Evolutionary conservation across 2,329 filamentous ascomycete species (phyloP).

Genomic region (Cladosporium oxysporum): DNA sequence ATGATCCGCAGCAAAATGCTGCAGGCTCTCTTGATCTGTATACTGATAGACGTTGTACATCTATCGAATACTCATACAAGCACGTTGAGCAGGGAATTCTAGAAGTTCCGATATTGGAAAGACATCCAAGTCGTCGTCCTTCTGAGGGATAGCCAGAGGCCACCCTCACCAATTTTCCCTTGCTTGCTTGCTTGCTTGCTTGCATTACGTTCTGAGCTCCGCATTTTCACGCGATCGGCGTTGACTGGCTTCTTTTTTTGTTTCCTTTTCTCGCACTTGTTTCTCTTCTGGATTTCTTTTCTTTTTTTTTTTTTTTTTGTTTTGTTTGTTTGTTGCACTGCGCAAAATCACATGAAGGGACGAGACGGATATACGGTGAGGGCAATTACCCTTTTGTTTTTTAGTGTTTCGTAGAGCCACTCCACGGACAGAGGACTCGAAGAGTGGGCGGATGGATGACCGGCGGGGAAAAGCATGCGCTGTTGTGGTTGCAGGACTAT

Average conservation of each 20-base stretch:
- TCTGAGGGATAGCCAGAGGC: not conserved
- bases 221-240: not conserved
- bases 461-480: not conserved
- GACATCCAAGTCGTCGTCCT: not conserved
- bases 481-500: not conserved
- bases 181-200: not conserved
- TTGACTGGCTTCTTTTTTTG: not conserved
- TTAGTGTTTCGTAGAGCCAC: not conserved
- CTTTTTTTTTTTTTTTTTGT: not conserved
- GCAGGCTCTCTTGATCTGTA: not conserved
- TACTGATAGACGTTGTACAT: not conserved
- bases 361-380: slow-evolving; percentile 2
- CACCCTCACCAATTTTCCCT: not conserved
- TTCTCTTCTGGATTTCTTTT: too few species aligned
- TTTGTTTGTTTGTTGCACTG: not conserved
- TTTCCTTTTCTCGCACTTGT: not conserved
- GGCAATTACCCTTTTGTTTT: not conserved
- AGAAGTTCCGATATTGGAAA: not conserved
- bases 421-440: not conserved
- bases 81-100: not conserved
- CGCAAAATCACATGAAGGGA: slow-evolving; percentile 8
- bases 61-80: not conserved
- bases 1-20: not conserved
- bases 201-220: not conserved
- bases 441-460: not conserved